A percentile compares a stretch with the other conserved stretches of the same genome.
Conservation (phyloP, 768 basidiomycete genomes). For the Trametes cingulata region DNA sequence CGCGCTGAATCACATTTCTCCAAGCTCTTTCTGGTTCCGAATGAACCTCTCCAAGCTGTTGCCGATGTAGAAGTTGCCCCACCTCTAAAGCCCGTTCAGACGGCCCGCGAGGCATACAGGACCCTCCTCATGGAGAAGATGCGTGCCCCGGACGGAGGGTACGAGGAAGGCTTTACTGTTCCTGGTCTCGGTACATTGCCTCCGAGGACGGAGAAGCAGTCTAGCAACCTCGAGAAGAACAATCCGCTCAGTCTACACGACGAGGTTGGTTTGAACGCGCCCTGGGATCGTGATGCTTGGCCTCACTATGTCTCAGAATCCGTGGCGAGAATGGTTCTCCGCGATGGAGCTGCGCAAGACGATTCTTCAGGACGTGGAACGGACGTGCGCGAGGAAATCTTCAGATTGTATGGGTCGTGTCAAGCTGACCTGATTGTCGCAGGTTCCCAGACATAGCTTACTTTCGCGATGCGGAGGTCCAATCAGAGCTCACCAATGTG, state of each 20-base stretch:
- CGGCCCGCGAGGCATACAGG: slow-evolving; percentile 57
- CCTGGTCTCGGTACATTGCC: slow-evolving; percentile 49
- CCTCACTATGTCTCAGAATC: slow-evolving; percentile 57
- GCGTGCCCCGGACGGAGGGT: slow-evolving; percentile 84
- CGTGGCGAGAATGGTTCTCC: slow-evolving; percentile 94
- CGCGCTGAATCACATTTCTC: neutral
- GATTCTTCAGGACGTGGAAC: slow-evolving; percentile 91
- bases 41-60: slow-evolving; percentile 62
- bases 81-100: slow-evolving; percentile 39
- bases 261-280: slow-evolving; percentile 46
- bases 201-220: slow-evolving; percentile 21
- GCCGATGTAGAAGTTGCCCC: slow-evolving; percentile 36
- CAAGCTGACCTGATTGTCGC: slow-evolving; percentile 1
- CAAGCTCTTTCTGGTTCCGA: slow-evolving; percentile 68
- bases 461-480: slow-evolving; percentile 76
- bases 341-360: slow-evolving; percentile 86
- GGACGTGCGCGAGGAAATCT: slow-evolving; percentile 73
- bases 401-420: neutral
- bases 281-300: neutral
- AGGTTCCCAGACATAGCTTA: slow-evolving; percentile 97
- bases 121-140: slow-evolving; percentile 65
- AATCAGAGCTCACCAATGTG: slow-evolving; percentile 80
- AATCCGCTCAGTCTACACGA: slow-evolving; percentile 82
- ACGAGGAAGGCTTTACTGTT: slow-evolving; percentile 63
- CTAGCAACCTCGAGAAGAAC: slow-evolving; percentile 62